Percentiles rank a stretch among this genome's conserved stretches.
Conservation (phyloP, 495 filamentous ascomycete species). For the Aspergillus steynii region DNA sequence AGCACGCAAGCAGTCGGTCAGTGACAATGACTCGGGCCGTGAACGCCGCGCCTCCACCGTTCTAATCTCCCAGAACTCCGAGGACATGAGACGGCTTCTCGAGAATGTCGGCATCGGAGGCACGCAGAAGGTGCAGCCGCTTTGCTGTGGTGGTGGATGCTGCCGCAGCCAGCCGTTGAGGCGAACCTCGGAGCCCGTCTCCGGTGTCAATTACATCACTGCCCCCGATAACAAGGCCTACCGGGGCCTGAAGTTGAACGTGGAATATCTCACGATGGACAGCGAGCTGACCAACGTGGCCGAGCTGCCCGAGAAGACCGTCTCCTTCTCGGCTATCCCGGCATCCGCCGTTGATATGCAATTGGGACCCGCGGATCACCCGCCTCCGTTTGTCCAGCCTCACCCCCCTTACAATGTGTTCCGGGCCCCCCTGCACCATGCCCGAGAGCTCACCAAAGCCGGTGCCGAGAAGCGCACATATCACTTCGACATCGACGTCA, state of each 20-base stretch:
- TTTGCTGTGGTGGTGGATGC: slow-evolving; percentile 93
- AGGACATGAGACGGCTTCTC: slow-evolving; percentile 69
- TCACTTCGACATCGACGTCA: slow-evolving; percentile 96
- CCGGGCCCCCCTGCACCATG: slow-evolving; percentile 75
- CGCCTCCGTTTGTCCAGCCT: slow-evolving; percentile 89
- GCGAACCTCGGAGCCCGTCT: slow-evolving; percentile 43
- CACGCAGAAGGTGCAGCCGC: slow-evolving; percentile 56
- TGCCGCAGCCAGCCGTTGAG: slow-evolving; percentile 68
- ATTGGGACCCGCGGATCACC: slow-evolving; percentile 54
- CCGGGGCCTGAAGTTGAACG: slow-evolving; percentile 69
- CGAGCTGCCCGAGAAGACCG: slow-evolving; percentile 70
- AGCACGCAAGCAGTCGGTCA: slow-evolving; percentile 25
- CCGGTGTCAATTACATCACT: slow-evolving; percentile 54
- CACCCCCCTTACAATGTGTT: slow-evolving; percentile 91
- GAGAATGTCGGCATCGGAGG: slow-evolving; percentile 42
- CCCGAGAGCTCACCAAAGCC: slow-evolving; percentile 82
- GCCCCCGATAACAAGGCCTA: slow-evolving; percentile 87
- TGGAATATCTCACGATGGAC: slow-evolving; percentile 68
- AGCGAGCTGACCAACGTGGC: slow-evolving; percentile 68
- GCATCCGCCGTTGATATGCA: slow-evolving; percentile 34
- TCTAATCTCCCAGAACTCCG: slow-evolving; percentile 71
- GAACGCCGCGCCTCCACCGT: slow-evolving; percentile 76
- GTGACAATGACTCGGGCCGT: slow-evolving; percentile 34
- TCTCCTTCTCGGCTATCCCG: slow-evolving; percentile 60
- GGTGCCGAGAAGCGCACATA: slow-evolving; percentile 97